Evolutionary conservation across 73 alveolate genomes (phyloP).

Genomic region (Paramecium primaurelia): DNA sequence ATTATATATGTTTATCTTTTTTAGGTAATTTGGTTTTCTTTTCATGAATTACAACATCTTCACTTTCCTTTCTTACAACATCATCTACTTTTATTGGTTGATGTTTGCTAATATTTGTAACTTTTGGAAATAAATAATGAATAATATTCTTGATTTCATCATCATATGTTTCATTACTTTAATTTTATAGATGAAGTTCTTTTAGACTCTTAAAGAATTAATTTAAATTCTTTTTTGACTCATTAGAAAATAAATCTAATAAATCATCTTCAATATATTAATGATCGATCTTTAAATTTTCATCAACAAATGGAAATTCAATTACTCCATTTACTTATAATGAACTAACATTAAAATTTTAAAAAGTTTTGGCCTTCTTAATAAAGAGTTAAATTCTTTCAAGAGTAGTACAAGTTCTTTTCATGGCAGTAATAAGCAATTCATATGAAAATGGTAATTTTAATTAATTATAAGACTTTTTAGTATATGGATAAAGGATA

Average conservation of each 20-base stretch:
- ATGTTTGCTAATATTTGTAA: background rate
- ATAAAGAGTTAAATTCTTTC: background rate
- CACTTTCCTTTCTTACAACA: background rate
- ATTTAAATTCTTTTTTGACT: background rate
- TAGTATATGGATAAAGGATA: background rate
- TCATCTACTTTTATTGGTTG: background rate
- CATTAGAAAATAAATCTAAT: background rate
- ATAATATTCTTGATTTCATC: background rate
- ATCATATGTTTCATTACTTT: background rate
- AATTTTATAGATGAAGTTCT: background rate
- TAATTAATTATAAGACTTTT: background rate
- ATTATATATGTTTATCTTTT: background rate
- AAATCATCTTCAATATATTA: background rate
- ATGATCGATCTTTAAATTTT: background rate
- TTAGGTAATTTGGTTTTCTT: background rate
- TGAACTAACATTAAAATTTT: background rate
- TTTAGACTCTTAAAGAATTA: background rate
- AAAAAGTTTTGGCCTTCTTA: background rate
- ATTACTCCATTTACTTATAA: background rate
- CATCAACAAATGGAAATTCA: constrained; percentile 28
- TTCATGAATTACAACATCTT: background rate
- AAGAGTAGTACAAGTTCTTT: background rate
- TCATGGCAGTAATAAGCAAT: background rate
- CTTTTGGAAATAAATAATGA: background rate
- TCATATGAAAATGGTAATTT: background rate